These are phyloP conservation scores for Aspergillus japonicus DNA, from an alignment of 2,329 filamentous ascomycete genomes.

Conservation along the genomic window DNA sequence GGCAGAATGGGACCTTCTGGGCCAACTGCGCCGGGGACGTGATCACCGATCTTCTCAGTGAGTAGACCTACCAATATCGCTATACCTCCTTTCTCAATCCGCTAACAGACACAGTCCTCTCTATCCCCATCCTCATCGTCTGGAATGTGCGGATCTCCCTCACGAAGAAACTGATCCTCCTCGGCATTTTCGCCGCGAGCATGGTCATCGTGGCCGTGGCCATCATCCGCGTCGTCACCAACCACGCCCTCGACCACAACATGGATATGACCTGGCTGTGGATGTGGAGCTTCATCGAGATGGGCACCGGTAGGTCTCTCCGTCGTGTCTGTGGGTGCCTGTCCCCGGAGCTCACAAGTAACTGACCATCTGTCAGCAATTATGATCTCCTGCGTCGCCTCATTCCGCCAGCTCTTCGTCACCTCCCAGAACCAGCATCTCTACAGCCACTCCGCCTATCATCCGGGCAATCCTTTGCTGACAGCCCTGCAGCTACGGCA, in stretches of 20 bases:
- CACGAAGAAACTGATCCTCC: not conserved
- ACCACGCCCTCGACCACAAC: not conserved
- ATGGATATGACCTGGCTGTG: constrained; percentile 2
- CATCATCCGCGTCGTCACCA: not conserved
- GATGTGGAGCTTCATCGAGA: constrained; percentile 5
- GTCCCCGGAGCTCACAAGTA: too few species aligned
- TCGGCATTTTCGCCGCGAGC: not conserved
- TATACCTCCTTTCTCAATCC: not conserved
- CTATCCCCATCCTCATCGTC: not conserved
- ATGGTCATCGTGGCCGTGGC: not conserved
- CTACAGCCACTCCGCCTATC: not conserved
- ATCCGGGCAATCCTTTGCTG: not conserved
- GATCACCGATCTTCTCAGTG: not conserved
- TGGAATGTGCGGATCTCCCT: constrained; percentile 1
- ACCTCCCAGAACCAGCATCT: constrained; percentile 10
- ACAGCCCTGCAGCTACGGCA: not conserved
- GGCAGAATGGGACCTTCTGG: not conserved
- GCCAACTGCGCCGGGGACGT: not conserved
- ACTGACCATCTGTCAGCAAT: not conserved
- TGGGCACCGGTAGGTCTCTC: not conserved
- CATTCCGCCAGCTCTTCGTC: constrained; percentile 19
- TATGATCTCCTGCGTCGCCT: constrained; percentile 12
- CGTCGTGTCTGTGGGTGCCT: too few species aligned
- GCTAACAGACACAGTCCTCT: not conserved
- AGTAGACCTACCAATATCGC: not conserved